Base-by-base conservation (phyloP, 2,329 filamentous ascomycete genomes). In the Ophiocordyceps camponoti-floridani region DNA sequence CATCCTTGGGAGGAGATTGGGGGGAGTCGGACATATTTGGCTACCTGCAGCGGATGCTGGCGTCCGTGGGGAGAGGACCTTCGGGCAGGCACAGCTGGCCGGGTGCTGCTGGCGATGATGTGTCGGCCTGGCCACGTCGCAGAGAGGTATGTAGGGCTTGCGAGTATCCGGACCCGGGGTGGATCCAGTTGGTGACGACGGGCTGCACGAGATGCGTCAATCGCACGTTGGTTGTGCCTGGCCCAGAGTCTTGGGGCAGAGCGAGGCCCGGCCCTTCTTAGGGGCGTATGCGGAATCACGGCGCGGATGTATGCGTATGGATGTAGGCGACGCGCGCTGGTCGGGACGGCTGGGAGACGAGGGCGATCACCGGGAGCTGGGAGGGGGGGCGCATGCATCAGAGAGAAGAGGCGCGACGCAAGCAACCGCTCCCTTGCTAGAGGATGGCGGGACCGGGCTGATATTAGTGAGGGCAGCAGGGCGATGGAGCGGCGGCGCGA, bases 1-100 rank as follows among this genome's bases (percentile, higher is more conserved):
- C 84, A 72, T 93, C 86, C 75, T 93, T 91, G 61, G 84, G 80
- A 73, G 87, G 85, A 77, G 82, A 87, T 77, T 86, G 73, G 66
- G 73, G 72, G 68, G 74, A 76, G 66, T 76, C 84, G 73, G 88
- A 94, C 88, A 95, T 91, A 86, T 84, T 81, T 80, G 78, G 78
- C 73, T 75, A 73, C 69, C 69, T 75, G 73, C 72, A 76, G 72
- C 72, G 73, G 72, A 63, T 72, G 67, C 68, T 71, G 65, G 69
- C 72, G 61, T 74, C 72, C 66, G 69, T 73, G 68, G 69, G 66
- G 71, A 67, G 70, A 67, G 67, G 66, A 66, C 42, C 64, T 56
- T 69, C 69, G 65, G 68, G 62, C 68, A 71, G 66, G 67, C 62
- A 75, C 72, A 73, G 67, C 66, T 64, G 58, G 64, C 60, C 59